phyloP scores from a whole-genome alignment of 441 rosid genomes.

The Populus hybrid region DNA sequence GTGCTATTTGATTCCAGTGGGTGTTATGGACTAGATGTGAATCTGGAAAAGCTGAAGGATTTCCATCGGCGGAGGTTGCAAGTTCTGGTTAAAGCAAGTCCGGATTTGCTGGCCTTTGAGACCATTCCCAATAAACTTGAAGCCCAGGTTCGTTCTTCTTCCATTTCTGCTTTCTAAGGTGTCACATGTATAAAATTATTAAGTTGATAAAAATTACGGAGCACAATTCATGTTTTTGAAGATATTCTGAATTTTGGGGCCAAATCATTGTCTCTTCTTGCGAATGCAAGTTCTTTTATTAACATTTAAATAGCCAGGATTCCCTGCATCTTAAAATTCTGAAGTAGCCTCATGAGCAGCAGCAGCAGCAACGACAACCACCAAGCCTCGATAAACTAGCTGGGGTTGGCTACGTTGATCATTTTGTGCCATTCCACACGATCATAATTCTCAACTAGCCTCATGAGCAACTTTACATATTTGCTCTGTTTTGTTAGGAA shows the following conservation, averaged over 20 bases:
- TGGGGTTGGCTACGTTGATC: too few relatives aligned
- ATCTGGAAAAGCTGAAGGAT: slow-evolving; percentile 70
- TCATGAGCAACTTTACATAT: background rate
- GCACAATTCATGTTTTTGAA: background rate
- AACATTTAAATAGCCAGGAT: background rate
- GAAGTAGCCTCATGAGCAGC: background rate
- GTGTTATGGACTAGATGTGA: slow-evolving; percentile 52
- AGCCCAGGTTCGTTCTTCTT: slow-evolving; percentile 61
- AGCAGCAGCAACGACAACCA: too few relatives aligned
- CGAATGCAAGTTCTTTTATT: background rate
- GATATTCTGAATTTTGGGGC: background rate
- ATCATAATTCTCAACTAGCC: background rate
- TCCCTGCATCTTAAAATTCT: background rate
- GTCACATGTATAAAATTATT: background rate
- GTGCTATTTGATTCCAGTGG: slow-evolving; percentile 47
- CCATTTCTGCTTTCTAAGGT: background rate
- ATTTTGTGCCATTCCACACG: too few relatives aligned
- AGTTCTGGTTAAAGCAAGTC: slow-evolving; percentile 74
- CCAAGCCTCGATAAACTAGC: background rate
- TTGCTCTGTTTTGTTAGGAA: background rate
- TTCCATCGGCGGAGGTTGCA: slow-evolving; percentile 83
- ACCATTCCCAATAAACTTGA: slow-evolving; percentile 89
- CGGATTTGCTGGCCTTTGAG: slow-evolving; percentile 89
- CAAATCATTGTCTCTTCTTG: background rate
- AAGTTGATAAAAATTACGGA: background rate